Base-by-base conservation (phyloP, 1,284 basidiomycete genomes). In the Ganoderma lingzhi region DNA sequence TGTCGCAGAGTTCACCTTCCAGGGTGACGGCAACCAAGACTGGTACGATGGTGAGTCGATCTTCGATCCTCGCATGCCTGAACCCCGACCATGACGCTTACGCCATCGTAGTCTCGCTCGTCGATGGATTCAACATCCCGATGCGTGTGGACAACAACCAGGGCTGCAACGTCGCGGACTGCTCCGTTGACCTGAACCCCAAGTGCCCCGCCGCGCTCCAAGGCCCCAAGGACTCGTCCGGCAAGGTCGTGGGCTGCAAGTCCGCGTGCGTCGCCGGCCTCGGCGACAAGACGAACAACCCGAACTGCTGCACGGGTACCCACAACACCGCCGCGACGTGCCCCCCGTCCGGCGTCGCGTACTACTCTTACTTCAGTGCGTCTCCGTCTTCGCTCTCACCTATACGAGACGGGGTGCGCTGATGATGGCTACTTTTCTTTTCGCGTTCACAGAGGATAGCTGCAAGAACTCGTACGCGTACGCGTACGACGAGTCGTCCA, bases 391-490 rank as follows among this genome's bases (percentile, higher is more conserved):
- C 59, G 44, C 42, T 10, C 48, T 28, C 42, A 62, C 19, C 3
- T 35, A 23, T 35, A 15, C 19, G 1, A 6, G 10, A 2, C 48
- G 48, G 0, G 48, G 48, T 12, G n/a, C 3, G 48, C 48, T 51
- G 9, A 51, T 9, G 48, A 45, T n/a, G 44, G 44, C 4, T 15
- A 8, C 3, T 42, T 42, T 14, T 3, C 41, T 4, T 37, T 53
- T 30, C 10, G 6, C 41, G 61, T 48, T 55, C 76, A 84, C 82
- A 87, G 81, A 70, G 70, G 62, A 77, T 14, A 51, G 74, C 67
- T 87, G 86, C 78, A 83, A 83, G 2, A 79, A 84, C 71, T 76
- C 84, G 5, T 87, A 86, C 74, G 83, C 80, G 0, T 87, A 86
- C 70, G 84, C 86, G 2, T 88, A 80, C 72, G 86, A 87, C 74